Base-by-base conservation (phyloP, 371 early-diverging fungal genomes). In the Saksenaea vasiformis region DNA sequence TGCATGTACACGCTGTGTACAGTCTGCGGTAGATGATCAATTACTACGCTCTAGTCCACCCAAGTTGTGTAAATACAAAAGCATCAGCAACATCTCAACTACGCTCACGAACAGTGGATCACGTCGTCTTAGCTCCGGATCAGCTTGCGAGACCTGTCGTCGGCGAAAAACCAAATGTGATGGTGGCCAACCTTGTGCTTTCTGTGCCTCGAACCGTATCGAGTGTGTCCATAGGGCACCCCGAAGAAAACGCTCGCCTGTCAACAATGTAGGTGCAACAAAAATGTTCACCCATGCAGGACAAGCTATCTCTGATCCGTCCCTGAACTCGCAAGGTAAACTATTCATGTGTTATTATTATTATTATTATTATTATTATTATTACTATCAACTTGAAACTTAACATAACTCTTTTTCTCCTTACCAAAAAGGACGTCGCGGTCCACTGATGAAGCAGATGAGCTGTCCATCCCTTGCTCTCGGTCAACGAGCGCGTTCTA, bases 141-240 rank as follows among this genome's bases (percentile, higher is more conserved):
- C 73, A 28, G 79, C 79, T 14, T 79, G 79, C 41, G 79, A 79
- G 36, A 71, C 74, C 1, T 79, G 79, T 34, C 69, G 79, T 37
- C 68, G 72, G n/a, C 72, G 79, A 19, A 79, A 79, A 41, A 79
- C 79, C 7, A 79, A 76, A 60, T 79, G 79, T 56, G 79, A 79
- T 54, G 79, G 79, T 24, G 71, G 72, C 10, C 67, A 71, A 41
- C 79, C 79, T 17, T 79, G 79, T 66, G 68, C 69, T 4, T 79
- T 69, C 64, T 79, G 79, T 66, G 66, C 74, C 9, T 54, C 69
- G 28, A 74, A 76, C 65, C 66, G 70, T 2, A 69, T 76, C 19
- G 62, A 67, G 31, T 79, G 79, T 55, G 54, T 72, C 17, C 76
- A 76, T 62, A 67, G 73, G 11, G 58, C 71, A 15, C 66, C 68